Evolutionary conservation across 768 basidiomycete genomes (phyloP), one percentile per base, ranked within the genome.

Genomic region (Tylopilus sp.): DNA sequence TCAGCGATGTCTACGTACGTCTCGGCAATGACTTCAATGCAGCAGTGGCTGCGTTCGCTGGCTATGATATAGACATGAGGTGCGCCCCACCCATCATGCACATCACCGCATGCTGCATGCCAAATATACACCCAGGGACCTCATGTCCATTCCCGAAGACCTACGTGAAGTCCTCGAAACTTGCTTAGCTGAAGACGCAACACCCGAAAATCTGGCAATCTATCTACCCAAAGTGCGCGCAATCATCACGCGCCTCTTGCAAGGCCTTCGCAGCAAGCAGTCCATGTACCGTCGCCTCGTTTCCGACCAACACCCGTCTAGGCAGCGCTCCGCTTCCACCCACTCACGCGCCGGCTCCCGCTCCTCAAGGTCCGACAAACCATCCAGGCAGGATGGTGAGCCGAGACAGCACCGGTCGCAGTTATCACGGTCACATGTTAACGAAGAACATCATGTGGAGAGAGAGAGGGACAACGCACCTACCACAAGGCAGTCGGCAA

Each of bases 11-110:
- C 48, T 99, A 99, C 70, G 97, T 99, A 48, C 82, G 85, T 48
- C 77, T 99, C 21, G 97, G 97, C 21, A 98, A 98, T 70, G 95
- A 97, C 66, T 98, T 99, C 76, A 98, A 98, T 65, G 81, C 83
- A 15, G 94, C 94, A 10, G 91, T 95, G 35, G 81, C 86, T 47
- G 92, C 94, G 1, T 99, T 99, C 66, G 79, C 80, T 3, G 74
- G 79, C 12, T 92, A 86, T 58, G 83, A 85, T 55, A 95, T 99
- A 52, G 83, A 88, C 54, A 98, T 98, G 88, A 75, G 78, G 95
- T 98, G 69, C 68, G 91, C 80, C 26, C 13, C 44, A n/a, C 41
- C 51, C 51, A 42, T 55, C 52, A 54, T 47, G 57, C 59, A 40
- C 17, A 30, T 35, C 28, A 41, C 47, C 58, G 40, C 53, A 52